Evolutionary conservation across 192 early-diverging fungal species (phyloP), one percentile per base, ranked within the genome.

Genomic region (Podochytrium sp.): DNA sequence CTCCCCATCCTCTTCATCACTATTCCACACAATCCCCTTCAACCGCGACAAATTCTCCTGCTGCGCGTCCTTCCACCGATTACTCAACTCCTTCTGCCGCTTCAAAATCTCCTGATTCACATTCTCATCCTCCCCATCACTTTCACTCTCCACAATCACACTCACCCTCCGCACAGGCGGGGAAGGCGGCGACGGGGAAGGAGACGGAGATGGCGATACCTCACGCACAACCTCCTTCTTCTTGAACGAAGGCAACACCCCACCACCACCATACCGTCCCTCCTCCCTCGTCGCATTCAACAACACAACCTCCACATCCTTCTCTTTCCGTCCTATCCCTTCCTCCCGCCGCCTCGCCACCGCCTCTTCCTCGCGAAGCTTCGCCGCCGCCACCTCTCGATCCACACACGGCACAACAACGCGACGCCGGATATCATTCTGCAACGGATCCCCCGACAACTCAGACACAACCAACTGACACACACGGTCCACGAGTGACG

Each of bases 161-260:
- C 16, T 29, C 34, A n/a, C 30, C 16, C 27, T 41, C 14, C 37
- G n/a, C 42, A 27, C 30, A 47, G 7, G 43, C 10, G 7, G 43
- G 20, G 43, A 47, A 7, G 43, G 20, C 20, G 52, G 30, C 23
- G 23, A 29, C 7, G 52, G 52, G 5, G 52, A 42, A 49, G 14
- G 7, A 16, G 37, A n/a, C 7, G 18, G 66, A 23, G 35, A 34
- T 55, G 20, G 20, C 65, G 51, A 18, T 40, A 14, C 7, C 27
- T 1, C 53, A 29, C 18, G 34, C 14, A n/a, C 33, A 18, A 23
- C 39, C 20, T 32, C 33, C 37, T 74, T 62, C 35, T 74, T 74
- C 37, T 74, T 74, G 50, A 74, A 74, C n/a, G 66, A 69, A 12
- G 64, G 64, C 10, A 66, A n/a, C n/a, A n/a, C n/a, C n/a, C n/a